Conservation (phyloP, 495 filamentous ascomycete species). For the Bathelium albidoporum region DNA sequence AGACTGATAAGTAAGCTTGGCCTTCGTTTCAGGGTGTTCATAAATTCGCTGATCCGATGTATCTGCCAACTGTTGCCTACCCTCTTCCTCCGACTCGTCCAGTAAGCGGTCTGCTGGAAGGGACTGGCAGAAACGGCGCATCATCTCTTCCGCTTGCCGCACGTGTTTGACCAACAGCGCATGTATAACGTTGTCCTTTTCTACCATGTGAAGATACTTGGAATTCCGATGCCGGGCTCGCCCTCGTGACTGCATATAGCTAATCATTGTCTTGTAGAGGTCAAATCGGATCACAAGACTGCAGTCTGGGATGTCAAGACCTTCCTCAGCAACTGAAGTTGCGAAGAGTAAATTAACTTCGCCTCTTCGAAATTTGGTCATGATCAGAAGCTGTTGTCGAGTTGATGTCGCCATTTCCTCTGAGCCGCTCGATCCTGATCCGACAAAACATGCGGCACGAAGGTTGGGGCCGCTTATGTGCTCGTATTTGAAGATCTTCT, state of each 20-base stretch:
- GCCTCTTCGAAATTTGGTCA: conserved; percentile 68
- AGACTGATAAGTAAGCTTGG: conserved; percentile 68
- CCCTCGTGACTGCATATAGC: conserved; percentile 93
- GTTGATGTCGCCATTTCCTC: conserved; percentile 54
- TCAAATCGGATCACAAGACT: conserved; percentile 85
- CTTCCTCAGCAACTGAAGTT: conserved; percentile 89
- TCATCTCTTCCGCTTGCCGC: conserved; percentile 39
- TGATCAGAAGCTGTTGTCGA: conserved; percentile 62
- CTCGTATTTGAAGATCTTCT: conserved; percentile 47
- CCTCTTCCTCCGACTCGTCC: conserved; percentile 46
- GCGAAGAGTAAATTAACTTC: conserved; percentile 80
- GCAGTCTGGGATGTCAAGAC: conserved; percentile 91
- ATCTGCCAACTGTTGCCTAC: background rate
- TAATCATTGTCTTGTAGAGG: conserved; percentile 82
- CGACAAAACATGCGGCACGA: conserved; percentile 56
- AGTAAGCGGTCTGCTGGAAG: conserved; percentile 70
- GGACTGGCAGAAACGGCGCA: conserved; percentile 64
- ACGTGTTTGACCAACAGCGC: conserved; percentile 46
- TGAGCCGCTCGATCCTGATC: conserved; percentile 36
- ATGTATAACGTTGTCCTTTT: conserved; percentile 55
- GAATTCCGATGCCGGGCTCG: conserved; percentile 69
- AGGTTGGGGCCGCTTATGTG: conserved; percentile 47
- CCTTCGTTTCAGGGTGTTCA: conserved; percentile 57
- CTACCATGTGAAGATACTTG: conserved; percentile 74
- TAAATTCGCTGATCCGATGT: conserved; percentile 38